These are phyloP conservation scores for Xenoacremonium recifei DNA, from an alignment of 2,329 filamentous ascomycete species.

Conservation along the genomic window DNA sequence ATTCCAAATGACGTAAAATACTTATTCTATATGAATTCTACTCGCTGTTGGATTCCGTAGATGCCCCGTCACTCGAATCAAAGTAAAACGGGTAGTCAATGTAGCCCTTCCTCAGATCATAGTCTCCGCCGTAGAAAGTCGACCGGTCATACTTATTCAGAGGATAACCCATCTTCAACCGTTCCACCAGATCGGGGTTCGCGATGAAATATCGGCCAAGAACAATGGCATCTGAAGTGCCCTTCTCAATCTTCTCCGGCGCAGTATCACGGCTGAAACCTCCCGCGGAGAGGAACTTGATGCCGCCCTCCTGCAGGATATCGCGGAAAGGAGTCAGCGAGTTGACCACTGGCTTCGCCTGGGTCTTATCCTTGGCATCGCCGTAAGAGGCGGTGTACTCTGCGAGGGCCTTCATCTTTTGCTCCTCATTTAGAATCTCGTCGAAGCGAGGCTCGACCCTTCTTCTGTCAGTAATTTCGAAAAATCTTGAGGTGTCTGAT, in stretches of 20 bases:
- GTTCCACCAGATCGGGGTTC: slow-evolving; percentile 28
- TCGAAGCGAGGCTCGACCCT: slow-evolving; percentile 48
- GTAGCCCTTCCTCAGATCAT: slow-evolving; percentile 22
- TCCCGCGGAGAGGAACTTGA: slow-evolving; percentile 49
- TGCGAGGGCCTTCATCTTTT: slow-evolving; percentile 40
- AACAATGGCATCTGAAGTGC: slow-evolving; percentile 23
- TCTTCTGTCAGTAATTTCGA: neutral
- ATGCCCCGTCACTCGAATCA: no score
- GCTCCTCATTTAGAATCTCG: slow-evolving; percentile 42
- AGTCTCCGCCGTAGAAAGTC: slow-evolving; percentile 27
- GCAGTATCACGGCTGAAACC: slow-evolving; percentile 40
- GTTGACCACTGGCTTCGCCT: slow-evolving; percentile 24
- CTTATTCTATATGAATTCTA: no score
- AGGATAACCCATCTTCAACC: slow-evolving; percentile 23
- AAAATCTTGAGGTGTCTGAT: neutral
- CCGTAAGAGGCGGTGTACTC: neutral
- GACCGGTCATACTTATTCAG: slow-evolving; percentile 28
- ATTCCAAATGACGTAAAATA: no score
- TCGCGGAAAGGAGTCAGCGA: slow-evolving; percentile 38
- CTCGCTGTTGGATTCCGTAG: no score
- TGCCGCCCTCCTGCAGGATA: slow-evolving; percentile 36
- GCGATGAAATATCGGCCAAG: slow-evolving; percentile 30
- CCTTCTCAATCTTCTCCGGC: slow-evolving; percentile 39
- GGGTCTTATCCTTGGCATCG: slow-evolving; percentile 3
- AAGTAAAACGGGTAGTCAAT: slow-evolving; percentile 26